phyloP scores from a whole-genome alignment of 2,329 filamentous ascomycete genomes.

The Fusarium sp. region DNA sequence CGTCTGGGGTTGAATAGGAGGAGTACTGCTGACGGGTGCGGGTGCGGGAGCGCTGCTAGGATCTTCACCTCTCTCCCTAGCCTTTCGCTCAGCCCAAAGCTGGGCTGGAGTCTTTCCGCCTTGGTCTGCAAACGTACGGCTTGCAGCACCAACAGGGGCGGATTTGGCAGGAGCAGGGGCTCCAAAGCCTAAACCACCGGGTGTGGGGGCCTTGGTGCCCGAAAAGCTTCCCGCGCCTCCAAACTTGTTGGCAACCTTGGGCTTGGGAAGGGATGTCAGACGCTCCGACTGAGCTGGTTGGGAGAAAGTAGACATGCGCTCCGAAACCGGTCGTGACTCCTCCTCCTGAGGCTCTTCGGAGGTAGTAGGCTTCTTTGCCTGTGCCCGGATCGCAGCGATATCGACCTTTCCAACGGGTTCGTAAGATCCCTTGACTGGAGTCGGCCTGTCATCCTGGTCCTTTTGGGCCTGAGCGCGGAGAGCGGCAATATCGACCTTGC shows the following conservation, averaged over 20 bases:
- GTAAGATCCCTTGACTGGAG: constrained; percentile 90
- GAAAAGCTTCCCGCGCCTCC: constrained; percentile 78
- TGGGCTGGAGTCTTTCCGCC: constrained; percentile 97
- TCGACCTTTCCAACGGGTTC: constrained; percentile 97
- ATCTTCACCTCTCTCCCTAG: constrained; percentile 74
- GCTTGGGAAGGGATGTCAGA: constrained; percentile 89
- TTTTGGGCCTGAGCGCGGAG: constrained; percentile 81
- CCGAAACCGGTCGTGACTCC: constrained; percentile 74
- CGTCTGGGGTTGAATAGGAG: constrained; percentile 74
- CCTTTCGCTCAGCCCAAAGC: constrained; percentile 98
- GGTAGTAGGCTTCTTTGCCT: constrained; percentile 74
- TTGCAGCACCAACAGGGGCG: constrained; percentile 80
- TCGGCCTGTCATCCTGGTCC: constrained; percentile 81
- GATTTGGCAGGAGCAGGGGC: constrained; percentile 67
- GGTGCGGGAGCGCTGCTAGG: constrained; percentile 58
- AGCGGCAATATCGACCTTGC: constrained; percentile 96
- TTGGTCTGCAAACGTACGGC: constrained; percentile 93
- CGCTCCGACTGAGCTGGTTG: constrained; percentile 75
- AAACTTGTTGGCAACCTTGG: constrained; percentile 94
- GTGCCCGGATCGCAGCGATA: constrained; percentile 91
- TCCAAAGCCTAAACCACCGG: constrained; percentile 75
- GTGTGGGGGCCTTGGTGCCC: constrained; percentile 90
- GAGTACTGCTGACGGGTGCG: constrained; percentile 53
- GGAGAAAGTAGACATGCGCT: constrained; percentile 80
- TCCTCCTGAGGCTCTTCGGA: constrained; percentile 53